These are phyloP conservation scores for Claviceps spartinae DNA, from an alignment of 2,329 filamentous ascomycete species.

Conservation along the genomic window DNA sequence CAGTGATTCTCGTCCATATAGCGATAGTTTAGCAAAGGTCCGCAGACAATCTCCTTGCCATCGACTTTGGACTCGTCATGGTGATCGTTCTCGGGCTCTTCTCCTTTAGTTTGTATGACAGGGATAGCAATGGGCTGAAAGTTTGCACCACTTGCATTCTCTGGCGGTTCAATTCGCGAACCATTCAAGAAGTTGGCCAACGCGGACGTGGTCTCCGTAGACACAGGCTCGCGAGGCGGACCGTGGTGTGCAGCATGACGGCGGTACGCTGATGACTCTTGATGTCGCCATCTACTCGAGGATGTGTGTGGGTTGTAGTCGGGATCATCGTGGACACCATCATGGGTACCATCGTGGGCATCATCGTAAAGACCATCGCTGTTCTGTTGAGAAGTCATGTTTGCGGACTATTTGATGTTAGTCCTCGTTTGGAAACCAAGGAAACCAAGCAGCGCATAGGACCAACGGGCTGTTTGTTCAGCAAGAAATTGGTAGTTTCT, in stretches of 20 bases:
- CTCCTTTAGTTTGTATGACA: constrained; percentile 12
- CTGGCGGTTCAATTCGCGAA: constrained; percentile 33
- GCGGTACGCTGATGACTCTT: constrained; percentile 45
- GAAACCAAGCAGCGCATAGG: no score
- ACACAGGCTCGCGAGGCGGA: constrained; percentile 17
- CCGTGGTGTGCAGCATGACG: constrained; percentile 28
- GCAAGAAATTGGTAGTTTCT: background rate
- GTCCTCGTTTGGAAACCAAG: background rate
- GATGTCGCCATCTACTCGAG: constrained; percentile 46
- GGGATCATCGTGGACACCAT: background rate
- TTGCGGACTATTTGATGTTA: background rate
- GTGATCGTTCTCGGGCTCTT: background rate
- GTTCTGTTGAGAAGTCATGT: constrained; percentile 4
- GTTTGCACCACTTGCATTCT: constrained; percentile 18
- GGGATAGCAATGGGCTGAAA: constrained; percentile 38
- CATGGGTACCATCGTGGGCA: constrained; percentile 2
- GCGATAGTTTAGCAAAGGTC: constrained; percentile 66
- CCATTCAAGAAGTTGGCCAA: constrained; percentile 44
- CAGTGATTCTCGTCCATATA: constrained; percentile 60
- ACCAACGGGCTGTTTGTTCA: background rate
- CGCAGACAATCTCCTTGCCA: constrained; percentile 49
- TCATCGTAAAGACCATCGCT: constrained; percentile 2
- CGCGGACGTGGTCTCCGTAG: constrained; percentile 31
- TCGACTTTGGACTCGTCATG: constrained; percentile 4
- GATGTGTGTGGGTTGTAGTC: constrained; percentile 41